Conservation (phyloP, 495 filamentous ascomycete species). For the Xanthoparmelia taractica region DNA sequence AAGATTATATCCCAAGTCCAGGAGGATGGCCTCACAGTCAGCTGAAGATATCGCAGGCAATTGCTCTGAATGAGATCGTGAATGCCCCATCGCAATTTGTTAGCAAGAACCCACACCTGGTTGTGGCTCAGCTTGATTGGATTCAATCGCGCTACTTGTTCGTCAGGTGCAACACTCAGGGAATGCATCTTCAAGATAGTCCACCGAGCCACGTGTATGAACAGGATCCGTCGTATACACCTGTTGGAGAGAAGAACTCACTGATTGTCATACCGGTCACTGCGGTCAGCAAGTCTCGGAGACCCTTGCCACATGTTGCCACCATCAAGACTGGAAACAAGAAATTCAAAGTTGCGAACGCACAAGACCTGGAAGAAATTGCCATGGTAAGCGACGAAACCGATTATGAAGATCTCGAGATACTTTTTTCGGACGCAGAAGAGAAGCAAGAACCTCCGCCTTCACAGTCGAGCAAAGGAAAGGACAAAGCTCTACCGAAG, state of each 20-base stretch:
- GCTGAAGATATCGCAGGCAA: conserved; percentile 48
- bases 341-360: conserved; percentile 26
- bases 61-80: conserved; percentile 86
- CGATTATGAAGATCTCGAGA: conserved; percentile 44
- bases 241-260: conserved; percentile 32
- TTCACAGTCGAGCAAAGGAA: conserved; percentile 17
- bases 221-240: conserved; percentile 48
- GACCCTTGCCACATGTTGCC: conserved; percentile 16
- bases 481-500: conserved; percentile 14
- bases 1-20: neutral
- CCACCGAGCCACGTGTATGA: conserved; percentile 35
- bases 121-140: conserved; percentile 75
- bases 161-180: conserved; percentile 39
- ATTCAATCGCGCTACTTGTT: conserved; percentile 88
- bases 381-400: conserved; percentile 42
- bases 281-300: conserved; percentile 37
- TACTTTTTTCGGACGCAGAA: conserved; percentile 37
- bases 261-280: conserved; percentile 44
- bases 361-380: conserved; percentile 25
- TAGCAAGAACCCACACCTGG: conserved; percentile 50
- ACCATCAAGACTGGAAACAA: conserved; percentile 26
- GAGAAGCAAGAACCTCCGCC: conserved; percentile 20
- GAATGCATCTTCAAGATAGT: conserved; percentile 20
- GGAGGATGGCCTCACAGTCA: conserved; percentile 59
- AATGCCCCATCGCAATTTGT: conserved; percentile 61